Evolutionary conservation across 306 rosid genomes (phyloP).

Genomic region (Hippophae gyantsensis): DNA sequence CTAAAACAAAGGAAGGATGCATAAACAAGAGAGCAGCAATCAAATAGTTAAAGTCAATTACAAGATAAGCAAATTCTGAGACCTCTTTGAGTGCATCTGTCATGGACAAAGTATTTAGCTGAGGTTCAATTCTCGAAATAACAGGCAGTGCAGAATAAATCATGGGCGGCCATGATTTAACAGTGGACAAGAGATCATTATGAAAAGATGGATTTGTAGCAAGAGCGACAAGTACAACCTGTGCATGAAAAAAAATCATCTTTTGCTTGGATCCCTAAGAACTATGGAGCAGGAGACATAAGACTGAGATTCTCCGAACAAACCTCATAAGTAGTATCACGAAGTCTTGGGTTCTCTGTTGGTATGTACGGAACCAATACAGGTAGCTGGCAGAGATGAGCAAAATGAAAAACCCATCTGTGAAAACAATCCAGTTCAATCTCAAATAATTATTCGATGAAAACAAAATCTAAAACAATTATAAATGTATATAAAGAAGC

Average conservation of each 20-base stretch:
- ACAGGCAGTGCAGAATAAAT: slow-evolving; percentile 76
- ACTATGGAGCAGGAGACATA: neutral
- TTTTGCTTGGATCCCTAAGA: neutral
- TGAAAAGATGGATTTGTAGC: slow-evolving; percentile 84
- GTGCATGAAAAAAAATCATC: slow-evolving; percentile 19
- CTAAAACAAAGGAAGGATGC: slow-evolving; percentile 33
- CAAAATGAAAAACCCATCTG: slow-evolving; percentile 99
- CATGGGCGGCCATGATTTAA: slow-evolving; percentile 80
- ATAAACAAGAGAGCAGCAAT: slow-evolving; percentile 11
- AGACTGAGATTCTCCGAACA: slow-evolving; percentile 23
- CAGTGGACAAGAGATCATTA: slow-evolving; percentile 59
- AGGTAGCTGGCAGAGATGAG: slow-evolving; percentile 95
- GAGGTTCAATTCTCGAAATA: slow-evolving; percentile 92
- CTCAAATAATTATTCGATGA: slow-evolving; percentile 17
- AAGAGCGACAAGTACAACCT: slow-evolving; percentile 96
- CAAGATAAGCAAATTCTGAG: slow-evolving; percentile 7
- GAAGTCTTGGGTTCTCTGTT: slow-evolving; percentile 67
- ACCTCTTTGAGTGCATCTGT: slow-evolving; percentile 90
- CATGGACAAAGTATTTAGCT: slow-evolving; percentile 70
- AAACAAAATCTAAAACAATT: neutral
- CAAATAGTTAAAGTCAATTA: slow-evolving; percentile 12
- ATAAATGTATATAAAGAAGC: too few species aligned
- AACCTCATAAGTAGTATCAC: slow-evolving; percentile 96
- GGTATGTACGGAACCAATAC: slow-evolving; percentile 88
- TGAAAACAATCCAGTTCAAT: slow-evolving; percentile 22